Evolutionary conservation across 2,329 filamentous ascomycete species (phyloP).

Genomic region (Coniochaeta sp.): DNA sequence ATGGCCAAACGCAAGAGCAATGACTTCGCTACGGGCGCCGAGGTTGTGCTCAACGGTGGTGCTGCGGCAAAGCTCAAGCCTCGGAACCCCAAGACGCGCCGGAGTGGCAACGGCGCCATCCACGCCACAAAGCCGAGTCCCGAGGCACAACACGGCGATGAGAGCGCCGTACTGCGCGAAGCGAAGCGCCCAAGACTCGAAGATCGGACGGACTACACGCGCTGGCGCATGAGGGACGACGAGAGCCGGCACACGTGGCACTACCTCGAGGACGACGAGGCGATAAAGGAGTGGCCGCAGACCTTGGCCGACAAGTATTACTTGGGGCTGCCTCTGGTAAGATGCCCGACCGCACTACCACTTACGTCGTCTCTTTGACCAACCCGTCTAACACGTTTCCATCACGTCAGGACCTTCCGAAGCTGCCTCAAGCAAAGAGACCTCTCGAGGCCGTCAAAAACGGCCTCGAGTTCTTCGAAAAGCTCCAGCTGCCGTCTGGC

Average conservation of each 20-base stretch:
- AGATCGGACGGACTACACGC: slow-evolving; percentile 65
- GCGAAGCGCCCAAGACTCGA: slow-evolving; percentile 39
- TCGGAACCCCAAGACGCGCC: neutral
- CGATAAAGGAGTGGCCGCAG: slow-evolving; percentile 74
- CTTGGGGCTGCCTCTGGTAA: slow-evolving; percentile 71
- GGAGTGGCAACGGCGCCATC: neutral
- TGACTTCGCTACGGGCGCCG: neutral
- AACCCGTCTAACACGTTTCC: neutral
- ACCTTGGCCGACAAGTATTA: slow-evolving; percentile 84
- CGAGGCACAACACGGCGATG: neutral
- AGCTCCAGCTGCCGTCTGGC: slow-evolving; percentile 79
- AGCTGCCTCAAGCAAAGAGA: slow-evolving; percentile 61
- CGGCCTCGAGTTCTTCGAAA: slow-evolving; percentile 79
- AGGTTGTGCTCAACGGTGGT: neutral
- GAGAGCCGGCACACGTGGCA: slow-evolving; percentile 88
- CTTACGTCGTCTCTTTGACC: neutral
- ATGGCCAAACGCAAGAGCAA: neutral
- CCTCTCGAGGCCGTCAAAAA: slow-evolving; percentile 76
- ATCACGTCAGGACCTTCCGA: slow-evolving; percentile 57
- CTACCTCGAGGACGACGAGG: slow-evolving; percentile 70
- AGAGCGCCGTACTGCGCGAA: slow-evolving; percentile 16
- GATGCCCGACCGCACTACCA: slow-evolving; percentile 5
- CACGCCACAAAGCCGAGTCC: neutral
- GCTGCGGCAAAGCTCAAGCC: neutral
- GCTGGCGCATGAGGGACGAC: slow-evolving; percentile 82